These are phyloP conservation scores for Prunus davidiana DNA, from an alignment of 306 rosid genomes.

Conservation along the genomic window DNA sequence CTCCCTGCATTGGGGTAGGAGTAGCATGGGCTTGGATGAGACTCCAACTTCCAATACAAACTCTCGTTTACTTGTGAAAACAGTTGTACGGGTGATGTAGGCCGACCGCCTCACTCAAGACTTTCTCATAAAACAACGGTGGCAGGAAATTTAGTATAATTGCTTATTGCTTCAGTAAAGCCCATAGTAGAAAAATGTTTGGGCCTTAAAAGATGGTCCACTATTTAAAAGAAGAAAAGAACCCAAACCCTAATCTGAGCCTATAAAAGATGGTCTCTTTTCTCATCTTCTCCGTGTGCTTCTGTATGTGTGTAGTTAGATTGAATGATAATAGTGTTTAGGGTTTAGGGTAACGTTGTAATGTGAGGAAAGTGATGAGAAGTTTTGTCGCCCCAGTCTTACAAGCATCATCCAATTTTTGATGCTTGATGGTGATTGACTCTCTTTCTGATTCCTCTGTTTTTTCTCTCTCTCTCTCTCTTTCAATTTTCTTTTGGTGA, in stretches of 20 bases:
- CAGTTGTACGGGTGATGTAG: no score
- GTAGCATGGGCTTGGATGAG: no score
- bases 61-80: no score
- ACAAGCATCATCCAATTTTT: neutral
- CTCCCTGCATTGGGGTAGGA: no score
- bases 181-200: neutral
- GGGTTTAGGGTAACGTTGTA: neutral
- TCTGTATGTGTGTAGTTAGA: neutral
- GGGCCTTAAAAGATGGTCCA: neutral
- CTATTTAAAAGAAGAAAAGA: neutral
- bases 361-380: conserved; percentile 6
- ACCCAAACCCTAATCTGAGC: neutral
- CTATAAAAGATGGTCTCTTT: neutral
- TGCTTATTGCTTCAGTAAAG: neutral
- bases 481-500: neutral
- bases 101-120: no score
- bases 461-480: neutral
- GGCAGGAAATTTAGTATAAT: no score
- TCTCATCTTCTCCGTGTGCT: neutral
- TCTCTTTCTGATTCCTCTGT: conserved; percentile 18
- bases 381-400: conserved; percentile 22
- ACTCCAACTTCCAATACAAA: no score
- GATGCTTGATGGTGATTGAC: conserved; percentile 22
- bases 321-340: neutral
- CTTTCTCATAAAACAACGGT: no score